These are phyloP conservation scores for Fusarium newnesense DNA, from an alignment of 2,329 filamentous ascomycete genomes.

Conservation along the genomic window DNA sequence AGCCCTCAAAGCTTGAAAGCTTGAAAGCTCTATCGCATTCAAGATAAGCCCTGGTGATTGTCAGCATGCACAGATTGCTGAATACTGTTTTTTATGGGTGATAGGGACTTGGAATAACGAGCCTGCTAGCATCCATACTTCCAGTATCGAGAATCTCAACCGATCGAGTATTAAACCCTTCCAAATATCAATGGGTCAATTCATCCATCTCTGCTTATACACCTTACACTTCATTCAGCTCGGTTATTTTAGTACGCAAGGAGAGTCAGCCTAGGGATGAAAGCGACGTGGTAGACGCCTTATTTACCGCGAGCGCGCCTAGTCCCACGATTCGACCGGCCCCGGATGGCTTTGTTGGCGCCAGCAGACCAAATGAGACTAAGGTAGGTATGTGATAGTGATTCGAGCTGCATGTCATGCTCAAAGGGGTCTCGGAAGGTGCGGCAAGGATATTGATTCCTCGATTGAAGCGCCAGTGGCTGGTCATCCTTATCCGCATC, in stretches of 20 bases:
- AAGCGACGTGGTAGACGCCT: not conserved
- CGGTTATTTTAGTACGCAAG: not conserved
- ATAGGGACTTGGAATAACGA: not conserved
- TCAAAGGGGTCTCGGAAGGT: not conserved
- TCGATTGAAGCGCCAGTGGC: not conserved
- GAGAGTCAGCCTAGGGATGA: not conserved
- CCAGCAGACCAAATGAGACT: not conserved
- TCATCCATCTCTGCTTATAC: not conserved
- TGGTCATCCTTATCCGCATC: not conserved
- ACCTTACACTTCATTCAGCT: not conserved
- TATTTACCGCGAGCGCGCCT: slow-evolving; percentile 2
- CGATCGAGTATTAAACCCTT: not conserved
- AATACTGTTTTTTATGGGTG: not conserved
- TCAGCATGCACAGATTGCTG: not conserved
- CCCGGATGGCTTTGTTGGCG: slow-evolving; percentile 7
- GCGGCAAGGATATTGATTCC: slow-evolving; percentile 7
- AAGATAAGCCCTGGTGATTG: not conserved
- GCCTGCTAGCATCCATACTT: not conserved
- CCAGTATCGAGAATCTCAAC: not conserved
- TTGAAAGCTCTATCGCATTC: not conserved
- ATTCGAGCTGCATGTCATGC: slow-evolving; percentile 6
- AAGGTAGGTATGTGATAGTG: slow-evolving; percentile 18
- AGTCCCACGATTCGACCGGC: not conserved
- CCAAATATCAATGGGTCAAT: not conserved
- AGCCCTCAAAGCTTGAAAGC: not conserved